phyloP scores from a whole-genome alignment of 352 stramenopile species.

The Pythium dissimile region DNA sequence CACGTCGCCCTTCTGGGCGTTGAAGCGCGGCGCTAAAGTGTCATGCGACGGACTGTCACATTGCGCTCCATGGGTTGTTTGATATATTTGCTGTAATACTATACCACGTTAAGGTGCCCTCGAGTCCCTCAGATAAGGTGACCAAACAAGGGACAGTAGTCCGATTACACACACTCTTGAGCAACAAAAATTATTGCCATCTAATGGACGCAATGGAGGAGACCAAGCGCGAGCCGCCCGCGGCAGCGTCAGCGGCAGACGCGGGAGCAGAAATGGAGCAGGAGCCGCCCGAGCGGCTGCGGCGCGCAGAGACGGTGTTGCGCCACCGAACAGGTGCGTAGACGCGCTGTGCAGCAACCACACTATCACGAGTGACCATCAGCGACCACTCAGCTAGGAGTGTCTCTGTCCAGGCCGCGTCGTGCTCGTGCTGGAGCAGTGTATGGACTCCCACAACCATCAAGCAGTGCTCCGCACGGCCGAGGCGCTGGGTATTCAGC shows the following conservation, averaged over 20 bases:
- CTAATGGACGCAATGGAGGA: neutral
- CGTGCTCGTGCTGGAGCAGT: conserved; percentile 76
- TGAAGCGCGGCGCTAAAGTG: no score
- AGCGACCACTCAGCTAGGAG: no score
- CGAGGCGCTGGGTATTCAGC: conserved; percentile 91
- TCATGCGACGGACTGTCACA: no score
- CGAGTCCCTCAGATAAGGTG: no score
- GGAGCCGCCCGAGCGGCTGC: conserved; percentile 51
- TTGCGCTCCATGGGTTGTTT: no score
- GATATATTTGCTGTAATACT: no score
- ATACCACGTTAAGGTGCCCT: no score
- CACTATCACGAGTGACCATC: neutral
- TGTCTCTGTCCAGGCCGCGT: conserved; percentile 32
- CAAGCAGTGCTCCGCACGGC: conserved; percentile 90
- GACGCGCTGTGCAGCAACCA: neutral
- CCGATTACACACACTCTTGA: no score
- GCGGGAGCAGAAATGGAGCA: neutral
- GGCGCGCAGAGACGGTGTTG: conserved; percentile 70
- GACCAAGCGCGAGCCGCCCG: neutral
- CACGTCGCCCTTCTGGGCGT: no score
- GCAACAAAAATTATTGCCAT: no score
- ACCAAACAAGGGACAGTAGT: no score
- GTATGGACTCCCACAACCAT: conserved; percentile 85
- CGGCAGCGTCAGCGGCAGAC: neutral
- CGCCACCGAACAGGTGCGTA: conserved; percentile 41